Evolutionary conservation across 2,329 filamentous ascomycete genomes (phyloP), one percentile per base, ranked within the genome.

Genomic region (Botrytis tulipae): DNA sequence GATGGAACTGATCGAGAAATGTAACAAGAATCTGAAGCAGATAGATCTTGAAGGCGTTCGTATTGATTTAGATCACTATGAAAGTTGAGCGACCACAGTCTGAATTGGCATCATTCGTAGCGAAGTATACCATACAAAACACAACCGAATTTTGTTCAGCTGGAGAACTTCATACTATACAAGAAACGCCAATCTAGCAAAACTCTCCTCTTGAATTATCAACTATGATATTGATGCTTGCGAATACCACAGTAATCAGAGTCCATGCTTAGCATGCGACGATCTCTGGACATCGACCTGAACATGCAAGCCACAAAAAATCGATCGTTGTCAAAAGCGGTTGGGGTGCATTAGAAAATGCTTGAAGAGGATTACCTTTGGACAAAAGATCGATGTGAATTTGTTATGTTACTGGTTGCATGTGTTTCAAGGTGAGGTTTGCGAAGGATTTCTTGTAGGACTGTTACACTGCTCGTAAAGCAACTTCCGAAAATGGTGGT

Each of bases 371-470:
- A 29, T 29, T 46, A 37, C 40, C 6, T 63, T 40, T 62, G 29
- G 32, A 16, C 22, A 48, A 65, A 14, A 62, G 69, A 40, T 46
- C 59, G 59, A 63, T 46, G 16, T 9, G 29, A 10, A 32, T 20
- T 20, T 16, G 22, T 48, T 37, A 60, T 42, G 12, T 29, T 32
- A 25, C 32, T 48, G 32, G 35, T 40, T 70, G 54, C 57, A 63
- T 20, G 8, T 40, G 68, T 63, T 63, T 71, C 54, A 71, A 62
- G 32, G 42, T 29, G 10, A 48, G 69, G 40, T 71, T 40, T 37
- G 57, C 69, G 59, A 65, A 71, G 60, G 57, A 71, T 71, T 42
- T 9, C 37, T 32, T 42, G 48, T 57, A 25, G 22, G 37, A 69
- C 25, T 57, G 48, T 32, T n/a, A 44, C 16, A 32, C n/a, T 57